phyloP scores from a whole-genome alignment of 23 red algal species.

The Gracilaria domingensis region DNA sequence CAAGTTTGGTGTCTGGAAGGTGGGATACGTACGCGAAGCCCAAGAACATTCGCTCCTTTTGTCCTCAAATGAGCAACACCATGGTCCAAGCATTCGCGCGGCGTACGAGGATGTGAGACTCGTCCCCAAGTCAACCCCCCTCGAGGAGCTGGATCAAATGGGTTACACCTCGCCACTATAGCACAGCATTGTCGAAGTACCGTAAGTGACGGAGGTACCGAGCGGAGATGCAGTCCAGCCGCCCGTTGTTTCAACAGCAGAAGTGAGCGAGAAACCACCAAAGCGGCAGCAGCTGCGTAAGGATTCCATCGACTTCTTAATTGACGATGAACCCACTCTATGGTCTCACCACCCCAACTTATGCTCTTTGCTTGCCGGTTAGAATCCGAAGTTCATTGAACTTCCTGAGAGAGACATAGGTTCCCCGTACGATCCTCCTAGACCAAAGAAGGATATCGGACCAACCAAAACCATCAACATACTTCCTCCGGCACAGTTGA shows the following conservation, averaged over 20 bases:
- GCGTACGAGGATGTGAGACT: conserved; percentile 48
- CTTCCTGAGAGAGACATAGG: not conserved
- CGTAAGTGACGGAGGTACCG: not conserved
- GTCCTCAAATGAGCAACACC: not conserved
- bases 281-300: not conserved
- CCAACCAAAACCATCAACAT: not conserved
- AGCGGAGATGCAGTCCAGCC: not conserved
- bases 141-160: conserved; percentile 19
- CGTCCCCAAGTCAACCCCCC: conserved; percentile 16
- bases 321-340: too few species aligned
- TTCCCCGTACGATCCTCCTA: not conserved
- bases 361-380: not conserved
- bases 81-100: conserved; percentile 19
- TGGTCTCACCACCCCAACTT: too few species aligned
- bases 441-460: conserved; percentile 3
- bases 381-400: not conserved
- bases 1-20: conserved; percentile 33
- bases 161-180: not conserved
- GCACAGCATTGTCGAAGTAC: too few species aligned
- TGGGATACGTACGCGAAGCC: conserved; percentile 21
- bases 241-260: not conserved
- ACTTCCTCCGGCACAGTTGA: not conserved
- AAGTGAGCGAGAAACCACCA: not conserved
- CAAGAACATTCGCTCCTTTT: too few species aligned
- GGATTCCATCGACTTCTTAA: not conserved